Base-by-base conservation (phyloP, 225 moss, liverwort and hornwort genomes). In the Rhytidiadelphus loreus region DNA sequence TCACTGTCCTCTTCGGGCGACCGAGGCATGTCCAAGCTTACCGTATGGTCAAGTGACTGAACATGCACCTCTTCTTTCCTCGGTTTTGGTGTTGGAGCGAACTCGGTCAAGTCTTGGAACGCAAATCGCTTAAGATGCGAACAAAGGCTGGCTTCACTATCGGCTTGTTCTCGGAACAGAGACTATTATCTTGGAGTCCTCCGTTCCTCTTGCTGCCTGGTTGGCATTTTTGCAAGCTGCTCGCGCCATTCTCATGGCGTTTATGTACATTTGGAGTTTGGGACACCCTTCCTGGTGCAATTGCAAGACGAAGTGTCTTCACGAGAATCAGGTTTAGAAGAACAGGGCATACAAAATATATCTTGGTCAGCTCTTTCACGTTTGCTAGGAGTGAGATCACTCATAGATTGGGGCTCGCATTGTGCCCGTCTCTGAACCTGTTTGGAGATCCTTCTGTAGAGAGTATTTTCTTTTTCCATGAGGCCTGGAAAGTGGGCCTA, bases 31-130 rank as follows among this genome's bases (percentile, higher is more conserved):
- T 87, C 93, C 83, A 93, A 93, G 86, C 92, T 93, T 12, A 46
- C 88, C 70, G 93, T 28, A 23, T 93, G 93, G 93, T 91, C 93
- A n/a, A 92, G 90, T 88, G 93, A 91, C 72, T 93, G 86, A 93
- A 24, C 60, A n/a, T n/a, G n/a, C n/a, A 16, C 52, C 74, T 8
- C 23, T 65, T 15, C 56, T 72, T 52, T 76, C 37, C 82, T 83
- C 60, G 83, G 89, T 70, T n/a, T 46, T 84, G 84, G 88, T 56
- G 83, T 57, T 66, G 83, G 82, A 61, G 70, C 55, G 25, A 44
- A 83, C 61, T 70, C 46, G 58, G 68, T 86, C 62, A 61, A 71
- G 44, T 29, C 46, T 48, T 37, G 44, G n/a, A 39, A 56, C 69
- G 33, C 61, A 26, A 86, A 55, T 64, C 52, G 21, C 52, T 30